A percentile compares a stretch with the other conserved stretches of the same genome.
These are phyloP conservation scores for Cystobasidiopsis lactophilus DNA, from an alignment of 768 basidiomycete genomes.

Conservation along the genomic window DNA sequence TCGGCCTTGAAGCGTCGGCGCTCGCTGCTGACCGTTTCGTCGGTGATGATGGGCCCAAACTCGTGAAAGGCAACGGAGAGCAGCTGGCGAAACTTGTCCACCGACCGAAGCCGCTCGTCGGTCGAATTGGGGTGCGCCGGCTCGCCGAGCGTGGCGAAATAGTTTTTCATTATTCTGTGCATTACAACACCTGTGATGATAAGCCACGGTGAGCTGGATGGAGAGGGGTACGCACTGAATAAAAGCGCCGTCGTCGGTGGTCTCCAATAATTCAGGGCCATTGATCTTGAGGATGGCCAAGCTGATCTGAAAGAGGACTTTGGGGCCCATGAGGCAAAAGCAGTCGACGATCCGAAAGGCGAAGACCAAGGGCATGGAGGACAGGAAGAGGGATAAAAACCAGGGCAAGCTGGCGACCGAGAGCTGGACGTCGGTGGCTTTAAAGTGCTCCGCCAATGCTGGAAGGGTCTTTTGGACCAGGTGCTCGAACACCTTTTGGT, in stretches of 20 bases:
- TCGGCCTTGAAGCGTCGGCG: slow-evolving; percentile 66
- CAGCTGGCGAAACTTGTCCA: slow-evolving; percentile 86
- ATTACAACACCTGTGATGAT: too few relatives aligned
- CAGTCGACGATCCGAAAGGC: slow-evolving; percentile 45
- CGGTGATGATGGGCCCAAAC: slow-evolving; percentile 60
- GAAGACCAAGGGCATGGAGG: slow-evolving; percentile 47
- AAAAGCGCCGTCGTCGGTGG: slow-evolving; percentile 93
- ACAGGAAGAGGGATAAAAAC: slow-evolving; percentile 81
- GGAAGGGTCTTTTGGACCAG: slow-evolving; percentile 52
- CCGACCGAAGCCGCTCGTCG: slow-evolving; percentile 73
- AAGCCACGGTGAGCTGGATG: background rate
- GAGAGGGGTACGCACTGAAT: slow-evolving; percentile 66
- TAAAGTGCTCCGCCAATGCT: slow-evolving; percentile 70
- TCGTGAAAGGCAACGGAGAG: slow-evolving; percentile 93
- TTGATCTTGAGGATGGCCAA: slow-evolving; percentile 93
- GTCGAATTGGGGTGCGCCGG: slow-evolving; percentile 76
- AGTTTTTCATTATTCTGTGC: slow-evolving; percentile 69
- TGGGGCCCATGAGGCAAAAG: slow-evolving; percentile 84
- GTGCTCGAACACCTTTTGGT: slow-evolving; percentile 91
- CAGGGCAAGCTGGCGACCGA: slow-evolving; percentile 92
- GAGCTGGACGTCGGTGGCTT: slow-evolving; percentile 74
- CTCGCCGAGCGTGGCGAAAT: slow-evolving; percentile 78
- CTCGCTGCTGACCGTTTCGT: slow-evolving; percentile 74
- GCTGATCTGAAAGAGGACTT: slow-evolving; percentile 89
- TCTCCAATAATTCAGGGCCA: slow-evolving; percentile 67